These are phyloP conservation scores for Capronia coronata DNA, from an alignment of 2,329 filamentous ascomycete genomes.

Conservation along the genomic window DNA sequence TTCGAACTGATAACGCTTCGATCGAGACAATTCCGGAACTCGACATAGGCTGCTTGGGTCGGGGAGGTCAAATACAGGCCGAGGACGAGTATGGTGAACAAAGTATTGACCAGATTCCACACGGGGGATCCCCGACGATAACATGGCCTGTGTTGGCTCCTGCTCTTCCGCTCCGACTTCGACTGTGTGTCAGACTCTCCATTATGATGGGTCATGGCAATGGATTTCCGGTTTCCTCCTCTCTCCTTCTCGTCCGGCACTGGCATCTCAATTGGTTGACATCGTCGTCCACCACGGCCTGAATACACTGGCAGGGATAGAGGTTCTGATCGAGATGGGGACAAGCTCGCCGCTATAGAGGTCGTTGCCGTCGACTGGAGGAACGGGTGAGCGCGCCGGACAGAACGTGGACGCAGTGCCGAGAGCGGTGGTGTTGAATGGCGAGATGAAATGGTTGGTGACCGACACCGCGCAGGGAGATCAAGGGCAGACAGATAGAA, in stretches of 20 bases:
- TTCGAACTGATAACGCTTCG: slow-evolving; percentile 52
- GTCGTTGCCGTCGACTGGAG: too few relatives aligned
- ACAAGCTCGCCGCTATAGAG: too few relatives aligned
- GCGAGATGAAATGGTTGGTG: too few relatives aligned
- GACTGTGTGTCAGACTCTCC: neutral
- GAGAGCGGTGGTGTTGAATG: too few relatives aligned
- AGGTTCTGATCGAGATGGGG: neutral
- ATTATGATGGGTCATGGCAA: slow-evolving; percentile 1
- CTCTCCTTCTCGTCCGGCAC: slow-evolving; percentile 4
- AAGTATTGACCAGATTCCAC: neutral
- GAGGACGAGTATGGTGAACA: slow-evolving; percentile 4
- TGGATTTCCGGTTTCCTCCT: neutral
- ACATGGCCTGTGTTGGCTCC: neutral
- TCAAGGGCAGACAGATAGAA: too few relatives aligned
- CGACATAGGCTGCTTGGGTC: slow-evolving; percentile 56
- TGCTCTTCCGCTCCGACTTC: neutral
- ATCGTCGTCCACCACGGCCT: neutral
- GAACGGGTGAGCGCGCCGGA: too few relatives aligned
- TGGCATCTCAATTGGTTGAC: neutral
- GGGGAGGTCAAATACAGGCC: slow-evolving; percentile 1
- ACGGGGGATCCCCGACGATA: neutral
- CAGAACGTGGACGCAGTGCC: too few relatives aligned
- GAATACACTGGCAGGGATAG: neutral
- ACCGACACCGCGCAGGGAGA: too few relatives aligned
- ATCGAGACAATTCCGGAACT: slow-evolving; percentile 77